Evolutionary conservation across 129 eudicot species (phyloP), one percentile per base, ranked within the genome.

Genomic region (Tagetes patula): DNA sequence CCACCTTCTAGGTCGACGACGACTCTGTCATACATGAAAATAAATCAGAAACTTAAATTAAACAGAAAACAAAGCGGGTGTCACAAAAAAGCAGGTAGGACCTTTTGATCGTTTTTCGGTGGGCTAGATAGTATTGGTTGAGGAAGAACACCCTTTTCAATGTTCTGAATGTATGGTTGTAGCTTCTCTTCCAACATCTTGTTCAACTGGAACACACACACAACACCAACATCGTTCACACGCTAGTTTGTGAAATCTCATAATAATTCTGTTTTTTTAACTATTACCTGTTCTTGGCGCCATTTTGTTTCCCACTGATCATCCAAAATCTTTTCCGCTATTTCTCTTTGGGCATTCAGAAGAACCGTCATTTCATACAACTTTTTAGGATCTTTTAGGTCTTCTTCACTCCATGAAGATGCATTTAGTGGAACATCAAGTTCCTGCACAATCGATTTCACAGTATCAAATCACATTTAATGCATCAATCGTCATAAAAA

Each of bases 261-360:
- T n/a, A 56, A 43, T 38, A 62, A 31, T 31, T 70, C 33, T 54
- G 55, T 66, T 27, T 52, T 67, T 34, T 20, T 39, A 42, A 63
- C 64, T 14, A 38, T 68, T 47, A 93, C 98, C 96, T 87, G 86
- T 60, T 89, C 86, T 85, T 93, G 88, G 37, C 96, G 96, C 98
- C 98, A 93, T 45, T 84, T 84, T 31, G 88, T 72, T 80, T 93
- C 96, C 98, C 98, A 93, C 55, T 90, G 95, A 27, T 84, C 84
- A 74, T 93, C 96, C 83, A 93, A 81, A 70, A 93, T 85, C 70
- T 86, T 79, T 12, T 90, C 92, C 7, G 96, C 87, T 47, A 93
- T 90, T 76, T 93, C 98, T 77, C 80, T 81, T 77, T 93, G 98
- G 14, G 96, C 98, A 65, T 84, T 86, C 27, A 93, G 84, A 75